Conservation (phyloP, 2,329 filamentous ascomycete species). For the Emergomyces pasteurianus region DNA sequence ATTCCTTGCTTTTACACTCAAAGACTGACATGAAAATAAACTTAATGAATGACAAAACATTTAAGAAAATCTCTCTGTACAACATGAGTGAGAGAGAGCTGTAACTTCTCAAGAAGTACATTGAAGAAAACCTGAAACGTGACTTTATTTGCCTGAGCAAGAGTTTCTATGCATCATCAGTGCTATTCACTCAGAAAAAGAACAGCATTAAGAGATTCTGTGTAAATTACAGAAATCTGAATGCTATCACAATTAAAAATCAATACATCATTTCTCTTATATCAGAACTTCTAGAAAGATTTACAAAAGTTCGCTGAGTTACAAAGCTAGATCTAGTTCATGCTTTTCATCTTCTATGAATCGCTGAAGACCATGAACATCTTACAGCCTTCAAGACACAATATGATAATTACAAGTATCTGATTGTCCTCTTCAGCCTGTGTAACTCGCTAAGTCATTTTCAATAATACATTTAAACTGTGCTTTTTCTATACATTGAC, state of each 20-base stretch:
- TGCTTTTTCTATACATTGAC: conserved; percentile 11
- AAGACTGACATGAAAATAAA: conserved; percentile 13
- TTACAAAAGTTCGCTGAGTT: conserved; percentile 10
- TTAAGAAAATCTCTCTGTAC: conserved; percentile 9
- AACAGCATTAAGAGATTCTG: too few relatives aligned
- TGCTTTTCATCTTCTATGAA: conserved; percentile 16
- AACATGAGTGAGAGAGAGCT: conserved; percentile 10
- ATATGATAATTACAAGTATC: conserved; percentile 8
- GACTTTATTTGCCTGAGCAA: too few relatives aligned
- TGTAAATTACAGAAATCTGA: too few relatives aligned
- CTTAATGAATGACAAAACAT: conserved; percentile 5
- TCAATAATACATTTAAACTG: conserved; percentile 17
- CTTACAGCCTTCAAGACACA: conserved; percentile 8
- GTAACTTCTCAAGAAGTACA: conserved; percentile 10
- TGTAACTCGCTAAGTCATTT: conserved; percentile 10
- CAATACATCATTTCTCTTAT: too few relatives aligned
- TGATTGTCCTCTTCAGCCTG: conserved; percentile 8
- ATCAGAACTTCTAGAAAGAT: conserved; percentile 13
- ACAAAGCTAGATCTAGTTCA: conserved; percentile 16
- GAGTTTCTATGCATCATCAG: too few relatives aligned
- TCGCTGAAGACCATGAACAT: conserved; percentile 14
- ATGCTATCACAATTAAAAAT: too few relatives aligned
- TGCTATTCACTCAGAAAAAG: too few relatives aligned
- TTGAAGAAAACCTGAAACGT: too few relatives aligned
- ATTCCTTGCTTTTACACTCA: conserved; percentile 7